These are phyloP conservation scores for Tuber brumale DNA, from an alignment of 495 filamentous ascomycete species.

Conservation along the genomic window DNA sequence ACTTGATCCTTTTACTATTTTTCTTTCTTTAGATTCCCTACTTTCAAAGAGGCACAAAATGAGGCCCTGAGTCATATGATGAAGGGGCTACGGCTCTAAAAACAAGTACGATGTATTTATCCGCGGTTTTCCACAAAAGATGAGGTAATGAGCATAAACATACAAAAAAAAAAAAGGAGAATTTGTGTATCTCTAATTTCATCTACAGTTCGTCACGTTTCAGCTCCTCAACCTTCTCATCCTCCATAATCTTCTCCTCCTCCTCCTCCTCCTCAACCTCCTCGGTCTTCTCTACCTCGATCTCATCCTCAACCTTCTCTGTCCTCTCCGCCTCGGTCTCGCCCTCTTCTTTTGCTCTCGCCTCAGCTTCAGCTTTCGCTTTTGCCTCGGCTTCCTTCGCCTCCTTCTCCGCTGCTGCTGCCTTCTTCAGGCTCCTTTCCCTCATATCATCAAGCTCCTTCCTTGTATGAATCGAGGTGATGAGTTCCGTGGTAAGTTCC, in stretches of 20 bases:
- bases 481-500: constrained; percentile 58
- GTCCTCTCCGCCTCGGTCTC: constrained; percentile 41
- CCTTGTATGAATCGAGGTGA: constrained; percentile 53
- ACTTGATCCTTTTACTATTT: neutral
- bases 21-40: neutral
- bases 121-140: neutral
- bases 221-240: constrained; percentile 41
- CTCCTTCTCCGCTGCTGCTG: constrained; percentile 47
- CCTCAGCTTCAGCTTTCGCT: constrained; percentile 17
- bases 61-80: neutral
- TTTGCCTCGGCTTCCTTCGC: constrained; percentile 42
- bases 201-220: constrained; percentile 52
- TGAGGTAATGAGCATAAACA: neutral
- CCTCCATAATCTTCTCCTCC: constrained; percentile 42
- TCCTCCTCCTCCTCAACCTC: constrained; percentile 48
- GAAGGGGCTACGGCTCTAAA: neutral
- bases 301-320: constrained; percentile 50
- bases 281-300: constrained; percentile 42
- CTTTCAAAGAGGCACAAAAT: neutral
- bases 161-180: neutral
- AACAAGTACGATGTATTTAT: neutral
- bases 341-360: constrained; percentile 7
- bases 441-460: constrained; percentile 47
- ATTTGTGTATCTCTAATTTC: neutral
- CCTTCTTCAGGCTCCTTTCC: constrained; percentile 46